These are phyloP conservation scores for Neofusicoccum cordaticola DNA, from an alignment of 2,329 filamentous ascomycete species.

Conservation along the genomic window DNA sequence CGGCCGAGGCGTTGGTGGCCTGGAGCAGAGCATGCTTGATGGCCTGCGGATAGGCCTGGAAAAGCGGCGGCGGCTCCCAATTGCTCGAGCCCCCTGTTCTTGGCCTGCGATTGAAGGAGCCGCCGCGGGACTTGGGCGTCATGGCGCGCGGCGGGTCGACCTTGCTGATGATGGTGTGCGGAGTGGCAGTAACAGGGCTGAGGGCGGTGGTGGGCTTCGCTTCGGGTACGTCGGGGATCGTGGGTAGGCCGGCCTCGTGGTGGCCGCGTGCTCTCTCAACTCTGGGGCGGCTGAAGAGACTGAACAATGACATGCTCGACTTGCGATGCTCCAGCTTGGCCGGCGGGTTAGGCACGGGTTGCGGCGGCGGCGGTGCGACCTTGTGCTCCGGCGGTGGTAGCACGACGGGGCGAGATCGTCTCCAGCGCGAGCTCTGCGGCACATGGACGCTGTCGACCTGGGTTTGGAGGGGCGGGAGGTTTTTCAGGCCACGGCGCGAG, in stretches of 20 bases:
- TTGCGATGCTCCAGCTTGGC: slow-evolving; percentile 31
- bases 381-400: slow-evolving; percentile 21
- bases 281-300: slow-evolving; percentile 49
- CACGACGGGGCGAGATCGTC: slow-evolving; percentile 32
- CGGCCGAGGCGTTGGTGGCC: slow-evolving; percentile 65
- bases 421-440: slow-evolving; percentile 34
- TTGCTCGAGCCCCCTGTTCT: slow-evolving; percentile 28
- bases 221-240: slow-evolving; percentile 28
- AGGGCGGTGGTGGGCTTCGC: slow-evolving; percentile 14
- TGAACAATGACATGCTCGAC: slow-evolving; percentile 50
- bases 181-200: slow-evolving; percentile 11
- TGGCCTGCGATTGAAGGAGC: slow-evolving; percentile 1
- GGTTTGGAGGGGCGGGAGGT: slow-evolving; percentile 21
- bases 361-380: slow-evolving; percentile 5
- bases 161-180: not conserved
- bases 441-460: slow-evolving; percentile 16
- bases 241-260: slow-evolving; percentile 41
- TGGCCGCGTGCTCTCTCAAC: slow-evolving; percentile 48
- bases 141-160: not conserved
- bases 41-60: slow-evolving; percentile 82
- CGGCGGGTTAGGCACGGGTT: not conserved
- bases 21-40: slow-evolving; percentile 71
- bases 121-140: slow-evolving; percentile 3
- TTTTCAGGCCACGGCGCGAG: slow-evolving; percentile 25
- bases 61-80: slow-evolving; percentile 65